Conservation (phyloP, 768 basidiomycete genomes). For the Podaxis sp. region DNA sequence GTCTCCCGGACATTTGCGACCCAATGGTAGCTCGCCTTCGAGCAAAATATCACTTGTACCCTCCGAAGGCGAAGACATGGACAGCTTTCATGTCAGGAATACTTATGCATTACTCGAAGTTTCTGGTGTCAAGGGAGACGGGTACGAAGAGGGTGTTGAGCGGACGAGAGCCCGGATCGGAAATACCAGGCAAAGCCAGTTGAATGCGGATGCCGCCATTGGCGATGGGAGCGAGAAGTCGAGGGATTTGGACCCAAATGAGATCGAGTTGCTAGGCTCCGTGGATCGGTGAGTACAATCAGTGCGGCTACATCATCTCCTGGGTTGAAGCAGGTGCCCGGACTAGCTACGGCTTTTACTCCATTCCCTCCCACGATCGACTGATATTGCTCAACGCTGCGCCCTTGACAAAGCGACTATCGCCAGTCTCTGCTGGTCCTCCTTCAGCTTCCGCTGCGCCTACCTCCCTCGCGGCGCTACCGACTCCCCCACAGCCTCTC, state of each 20-base stretch:
- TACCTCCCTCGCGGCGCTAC: slow-evolving; percentile 44
- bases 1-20: slow-evolving; percentile 18
- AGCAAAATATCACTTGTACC: slow-evolving; percentile 56
- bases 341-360: slow-evolving; percentile 89
- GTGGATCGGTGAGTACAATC: slow-evolving; percentile 77
- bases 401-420: slow-evolving; percentile 61
- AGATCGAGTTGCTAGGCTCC: slow-evolving; percentile 66
- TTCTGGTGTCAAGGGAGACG: slow-evolving; percentile 92
- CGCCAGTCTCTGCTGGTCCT: slow-evolving; percentile 44
- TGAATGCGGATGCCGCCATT: slow-evolving; percentile 54
- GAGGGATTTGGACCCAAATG: slow-evolving; percentile 68
- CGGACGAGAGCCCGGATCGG: slow-evolving; percentile 69
- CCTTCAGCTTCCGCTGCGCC: slow-evolving; percentile 46
- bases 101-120: slow-evolving; percentile 90
- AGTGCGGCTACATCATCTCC: slow-evolving; percentile 7
- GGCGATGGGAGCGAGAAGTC: slow-evolving; percentile 60
- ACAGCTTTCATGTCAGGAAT: slow-evolving; percentile 79
- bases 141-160: slow-evolving; percentile 92
- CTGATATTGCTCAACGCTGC: slow-evolving; percentile 67
- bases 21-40: slow-evolving; percentile 25
- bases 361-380: slow-evolving; percentile 78
- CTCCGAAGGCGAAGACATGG: slow-evolving; percentile 78
- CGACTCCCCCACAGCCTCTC: slow-evolving; percentile 44
- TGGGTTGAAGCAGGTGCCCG: slow-evolving; percentile 11
- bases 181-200: slow-evolving; percentile 38